These are phyloP conservation scores for Pseudozyma tsukubaensis DNA, from an alignment of 1,284 basidiomycete genomes.

Conservation along the genomic window DNA sequence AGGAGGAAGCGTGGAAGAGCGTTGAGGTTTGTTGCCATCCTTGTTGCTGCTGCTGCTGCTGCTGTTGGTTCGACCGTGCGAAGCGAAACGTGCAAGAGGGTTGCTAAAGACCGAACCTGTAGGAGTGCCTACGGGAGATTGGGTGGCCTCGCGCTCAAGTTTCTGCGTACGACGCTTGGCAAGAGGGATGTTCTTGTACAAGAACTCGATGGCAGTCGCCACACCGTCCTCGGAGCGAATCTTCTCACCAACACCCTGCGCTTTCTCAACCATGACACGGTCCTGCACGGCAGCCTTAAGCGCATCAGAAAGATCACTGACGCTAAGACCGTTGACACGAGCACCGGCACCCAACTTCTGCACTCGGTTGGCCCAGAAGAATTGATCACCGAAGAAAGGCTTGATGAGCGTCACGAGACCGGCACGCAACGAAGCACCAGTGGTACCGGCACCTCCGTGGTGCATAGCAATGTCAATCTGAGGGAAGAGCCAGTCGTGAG, in stretches of 20 bases:
- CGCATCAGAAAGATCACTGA: slow-evolving; percentile 34
- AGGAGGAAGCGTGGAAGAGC: slow-evolving; percentile 18
- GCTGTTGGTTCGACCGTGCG: slow-evolving; percentile 19
- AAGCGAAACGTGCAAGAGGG: slow-evolving; percentile 15
- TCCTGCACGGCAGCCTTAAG: slow-evolving; percentile 51
- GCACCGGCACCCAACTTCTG: slow-evolving; percentile 59
- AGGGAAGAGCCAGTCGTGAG: slow-evolving; percentile 51
- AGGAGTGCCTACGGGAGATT: slow-evolving; percentile 5
- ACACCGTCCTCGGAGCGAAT: slow-evolving; percentile 62
- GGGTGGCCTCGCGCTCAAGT: slow-evolving; percentile 27
- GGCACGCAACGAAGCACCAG: slow-evolving; percentile 68
- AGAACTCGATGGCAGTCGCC: slow-evolving; percentile 53
- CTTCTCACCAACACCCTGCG: slow-evolving; percentile 54
- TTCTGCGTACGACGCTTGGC: slow-evolving; percentile 34
- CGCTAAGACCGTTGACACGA: slow-evolving; percentile 40
- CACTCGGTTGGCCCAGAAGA: slow-evolving; percentile 63
- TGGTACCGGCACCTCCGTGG: slow-evolving; percentile 81
- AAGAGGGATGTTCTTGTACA: slow-evolving; percentile 53
- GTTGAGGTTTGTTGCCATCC: slow-evolving; percentile 3
- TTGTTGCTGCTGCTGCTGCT: not conserved
- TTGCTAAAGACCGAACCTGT: slow-evolving; percentile 6
- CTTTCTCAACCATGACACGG: slow-evolving; percentile 61
- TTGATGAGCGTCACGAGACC: slow-evolving; percentile 63
- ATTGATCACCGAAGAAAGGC: slow-evolving; percentile 66
- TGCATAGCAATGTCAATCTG: slow-evolving; percentile 65